Percentiles rank a stretch among this genome's conserved stretches.
phyloP scores from a whole-genome alignment of 306 rosid genomes.

The Medicago truncatula region MtrunA17r5.0-ANR NC_053044.1:27807501-27808000 shows the following conservation, averaged over 20 bases:
- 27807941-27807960: slow-evolving; percentile 92
- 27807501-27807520: slow-evolving; percentile 52
- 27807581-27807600: slow-evolving; percentile 39
- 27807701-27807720: not conserved
- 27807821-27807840: slow-evolving; percentile 42
- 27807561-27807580: slow-evolving; percentile 49
- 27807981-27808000: slow-evolving; percentile 61
- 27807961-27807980: slow-evolving; percentile 64
- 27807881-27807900: slow-evolving; percentile 36
- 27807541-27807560: slow-evolving; percentile 66
- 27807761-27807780: slow-evolving; percentile 55
- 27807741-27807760: slow-evolving; percentile 32
- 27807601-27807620: not conserved
- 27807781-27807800: slow-evolving; percentile 41
- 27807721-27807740: not conserved
- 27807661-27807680: not conserved
- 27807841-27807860: slow-evolving; percentile 43
- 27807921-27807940: slow-evolving; percentile 85
- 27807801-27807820: slow-evolving; percentile 34
- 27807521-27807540: slow-evolving; percentile 53
- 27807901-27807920: slow-evolving; percentile 51
- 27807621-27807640: not conserved
- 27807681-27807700: not conserved
- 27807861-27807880: slow-evolving; percentile 37
- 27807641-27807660: not conserved